phyloP scores from a whole-genome alignment of 176 grass and related monocot genomes.

The Chrysopogon serrulatus region DNA sequence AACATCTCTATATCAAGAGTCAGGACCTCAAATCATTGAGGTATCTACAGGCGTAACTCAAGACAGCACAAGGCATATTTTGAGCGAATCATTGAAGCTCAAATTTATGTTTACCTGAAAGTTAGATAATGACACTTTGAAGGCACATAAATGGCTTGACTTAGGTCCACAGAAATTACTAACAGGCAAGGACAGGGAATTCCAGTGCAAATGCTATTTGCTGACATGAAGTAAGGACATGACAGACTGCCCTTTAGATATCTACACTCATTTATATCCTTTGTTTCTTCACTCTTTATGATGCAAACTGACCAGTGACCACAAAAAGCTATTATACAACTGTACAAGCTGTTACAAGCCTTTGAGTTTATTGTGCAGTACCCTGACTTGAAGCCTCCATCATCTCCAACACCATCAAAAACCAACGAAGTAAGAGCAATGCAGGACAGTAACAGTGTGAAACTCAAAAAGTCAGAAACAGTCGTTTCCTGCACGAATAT shows the following conservation, averaged over 20 bases:
- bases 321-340: background rate
- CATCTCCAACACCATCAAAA: conserved; percentile 52
- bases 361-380: conserved; percentile 51
- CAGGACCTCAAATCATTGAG: background rate
- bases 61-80: background rate
- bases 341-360: background rate
- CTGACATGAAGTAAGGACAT: background rate
- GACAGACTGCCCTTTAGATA: background rate
- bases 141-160: background rate
- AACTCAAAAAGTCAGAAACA: background rate
- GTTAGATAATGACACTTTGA: background rate
- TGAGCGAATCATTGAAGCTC: background rate
- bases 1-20: too few relatives aligned
- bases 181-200: background rate
- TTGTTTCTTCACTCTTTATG: background rate
- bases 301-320: background rate
- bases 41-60: background rate
- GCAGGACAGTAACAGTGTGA: background rate
- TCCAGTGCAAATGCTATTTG: background rate
- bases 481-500: background rate
- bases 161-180: background rate
- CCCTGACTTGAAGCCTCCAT: conserved; percentile 54
- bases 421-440: conserved; percentile 16
- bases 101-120: background rate
- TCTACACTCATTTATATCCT: background rate